A percentile compares a stretch with the other conserved stretches of the same genome.
Evolutionary conservation across 2,329 filamentous ascomycete genomes (phyloP).

Genomic region (Cercospora sojina): DNA sequence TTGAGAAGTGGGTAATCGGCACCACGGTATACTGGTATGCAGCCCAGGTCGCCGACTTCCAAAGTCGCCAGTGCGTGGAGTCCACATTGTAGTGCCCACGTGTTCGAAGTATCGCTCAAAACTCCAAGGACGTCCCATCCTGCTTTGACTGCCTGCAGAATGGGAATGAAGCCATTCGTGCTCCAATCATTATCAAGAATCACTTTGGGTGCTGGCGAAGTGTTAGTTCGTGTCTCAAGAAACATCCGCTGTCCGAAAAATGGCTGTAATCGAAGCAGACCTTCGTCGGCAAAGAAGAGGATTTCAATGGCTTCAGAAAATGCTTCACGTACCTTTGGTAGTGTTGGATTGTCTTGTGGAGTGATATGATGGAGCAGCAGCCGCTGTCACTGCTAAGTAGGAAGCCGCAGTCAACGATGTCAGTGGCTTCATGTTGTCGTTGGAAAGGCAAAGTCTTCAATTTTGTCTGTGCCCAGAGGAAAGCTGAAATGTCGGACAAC

Average conservation of each 20-base stretch:
- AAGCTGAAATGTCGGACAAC: not conserved
- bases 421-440: not conserved
- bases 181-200: slow-evolving; percentile 53
- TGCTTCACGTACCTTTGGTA: not conserved
- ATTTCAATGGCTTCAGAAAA: not conserved
- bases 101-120: slow-evolving; percentile 45
- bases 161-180: slow-evolving; percentile 45
- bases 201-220: slow-evolving; percentile 29
- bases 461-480: not conserved
- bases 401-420: not conserved
- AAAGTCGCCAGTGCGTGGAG: slow-evolving; percentile 50
- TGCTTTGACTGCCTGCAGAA: slow-evolving; percentile 47
- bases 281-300: not conserved
- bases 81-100: slow-evolving; percentile 49
- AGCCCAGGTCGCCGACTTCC: slow-evolving; percentile 48
- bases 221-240: not conserved
- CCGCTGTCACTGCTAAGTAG: not conserved
- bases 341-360: not conserved
- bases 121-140: slow-evolving; percentile 49
- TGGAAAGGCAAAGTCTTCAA: not conserved
- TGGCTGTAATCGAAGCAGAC: not conserved
- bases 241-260: not conserved
- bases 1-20: slow-evolving; percentile 51
- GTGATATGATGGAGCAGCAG: slow-evolving; percentile 1
- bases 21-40: slow-evolving; percentile 52